Base-by-base conservation (phyloP, 352 stramenopile species). In the Globisporangium irregulare region DNA sequence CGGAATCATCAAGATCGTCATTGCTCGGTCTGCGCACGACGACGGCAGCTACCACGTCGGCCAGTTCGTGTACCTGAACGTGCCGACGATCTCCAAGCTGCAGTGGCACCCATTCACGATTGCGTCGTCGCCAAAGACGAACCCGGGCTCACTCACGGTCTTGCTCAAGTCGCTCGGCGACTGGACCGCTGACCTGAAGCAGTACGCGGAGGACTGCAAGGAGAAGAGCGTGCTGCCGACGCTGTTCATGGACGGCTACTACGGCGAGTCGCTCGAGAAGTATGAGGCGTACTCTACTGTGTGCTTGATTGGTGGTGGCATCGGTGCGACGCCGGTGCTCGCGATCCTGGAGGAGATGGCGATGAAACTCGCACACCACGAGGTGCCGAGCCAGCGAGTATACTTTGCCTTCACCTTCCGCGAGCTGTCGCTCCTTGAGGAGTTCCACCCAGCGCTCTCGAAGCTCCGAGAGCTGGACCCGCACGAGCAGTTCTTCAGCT, bases 61-160 rank as follows among this genome's bases (percentile, higher is more conserved):
- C 5, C 74, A 84, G 53, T 81, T 86, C 43, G 63, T 86, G 24
- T 86, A 86, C 66, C 22, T 86, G 27, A 83, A 81, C 41, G 75
- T 73, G 1, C 79, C 77, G 0, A 24, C 71, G 10, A 71, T 87
- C 55, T 84, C 78, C 22, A 84, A 79, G 70, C 64, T 78, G 3
- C 75, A 88, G 66, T 88, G 78, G 80, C 80, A 88, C 53, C 66
- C 78, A 15, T 82, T 88, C 67, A 84, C 75, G 14, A 73, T 88
- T 29, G 72, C 68, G 6, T 84, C 77, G 12, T 82, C 79, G n/a
- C 79, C 79, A 3, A 55, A 51, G 1, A 36, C 59, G 0, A 74
- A 48, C 38, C 25, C 69, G 15, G 64, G 36, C 27, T 68, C 67
- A 0, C 58, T 88, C 22, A 88, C 77, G 4, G 58, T 86, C 20